These are phyloP conservation scores for Leucogyrophana mollusca DNA, from an alignment of 768 basidiomycete genomes.

Conservation along the genomic window DNA sequence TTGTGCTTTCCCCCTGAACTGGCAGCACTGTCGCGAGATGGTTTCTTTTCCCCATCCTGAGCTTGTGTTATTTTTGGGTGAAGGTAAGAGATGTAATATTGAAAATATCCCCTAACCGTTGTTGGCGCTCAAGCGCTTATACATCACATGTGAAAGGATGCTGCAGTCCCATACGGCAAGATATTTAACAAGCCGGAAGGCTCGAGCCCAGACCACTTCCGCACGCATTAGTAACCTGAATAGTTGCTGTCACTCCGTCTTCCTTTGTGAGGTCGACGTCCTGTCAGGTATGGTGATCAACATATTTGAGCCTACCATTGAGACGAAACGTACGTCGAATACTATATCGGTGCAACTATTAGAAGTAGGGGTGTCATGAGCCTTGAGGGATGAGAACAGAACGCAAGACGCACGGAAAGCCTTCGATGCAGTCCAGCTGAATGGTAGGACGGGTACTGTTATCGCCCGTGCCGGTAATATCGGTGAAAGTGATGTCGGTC, in stretches of 20 bases:
- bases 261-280: neutral
- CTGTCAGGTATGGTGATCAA: constrained; percentile 12
- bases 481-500: neutral
- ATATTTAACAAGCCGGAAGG: neutral
- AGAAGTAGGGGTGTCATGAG: too few species aligned
- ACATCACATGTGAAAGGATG: too few species aligned
- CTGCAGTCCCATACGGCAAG: neutral
- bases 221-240: constrained; percentile 18
- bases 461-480: constrained; percentile 13
- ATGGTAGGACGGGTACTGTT: constrained; percentile 20
- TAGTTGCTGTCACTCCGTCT: constrained; percentile 7
- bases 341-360: constrained; percentile 4
- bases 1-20: too few species aligned
- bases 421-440: constrained; percentile 19
- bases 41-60: too few species aligned
- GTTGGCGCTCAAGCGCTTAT: too few species aligned
- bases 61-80: too few species aligned
- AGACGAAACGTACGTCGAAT: neutral
- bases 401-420: constrained; percentile 15
- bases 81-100: too few species aligned
- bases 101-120: too few species aligned
- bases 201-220: constrained; percentile 11
- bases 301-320: neutral
- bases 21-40: too few species aligned
- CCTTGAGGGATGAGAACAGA: neutral